phyloP scores from a whole-genome alignment of 2,329 filamentous ascomycete genomes.

The Fusarium sp. region DNA sequence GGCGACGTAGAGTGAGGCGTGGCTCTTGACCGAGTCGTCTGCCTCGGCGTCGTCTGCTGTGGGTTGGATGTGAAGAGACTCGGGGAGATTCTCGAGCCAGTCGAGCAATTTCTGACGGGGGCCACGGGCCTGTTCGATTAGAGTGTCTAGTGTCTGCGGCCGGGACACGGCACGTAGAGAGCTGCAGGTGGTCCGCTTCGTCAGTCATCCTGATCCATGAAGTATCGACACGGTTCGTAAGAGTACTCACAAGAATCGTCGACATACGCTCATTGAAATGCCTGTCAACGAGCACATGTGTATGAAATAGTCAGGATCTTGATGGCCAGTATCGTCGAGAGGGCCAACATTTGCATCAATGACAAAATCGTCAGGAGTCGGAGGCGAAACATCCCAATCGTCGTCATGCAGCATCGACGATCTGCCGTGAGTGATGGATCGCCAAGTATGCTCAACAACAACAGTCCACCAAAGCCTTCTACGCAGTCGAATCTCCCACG shows the following conservation, averaged over 20 bases:
- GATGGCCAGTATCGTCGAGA: not conserved
- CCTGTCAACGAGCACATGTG: not conserved
- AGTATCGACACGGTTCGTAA: not conserved
- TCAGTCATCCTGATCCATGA: not conserved
- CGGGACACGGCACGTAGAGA: not conserved
- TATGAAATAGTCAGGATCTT: not conserved
- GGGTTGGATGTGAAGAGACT: not conserved
- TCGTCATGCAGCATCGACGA: slow-evolving; percentile 29
- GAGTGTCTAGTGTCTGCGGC: not conserved
- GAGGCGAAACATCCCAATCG: slow-evolving; percentile 30
- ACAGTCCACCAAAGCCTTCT: slow-evolving; percentile 36
- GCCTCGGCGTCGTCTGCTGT: not conserved
- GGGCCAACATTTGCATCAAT: not conserved
- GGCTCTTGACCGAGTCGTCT: not conserved
- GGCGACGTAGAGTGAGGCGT: not conserved
- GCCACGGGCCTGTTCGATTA: not conserved
- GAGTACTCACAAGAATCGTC: not conserved
- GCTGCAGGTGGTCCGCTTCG: not conserved
- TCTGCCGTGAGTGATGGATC: slow-evolving; percentile 32
- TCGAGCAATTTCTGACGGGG: not conserved
- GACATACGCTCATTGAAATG: not conserved
- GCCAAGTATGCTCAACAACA: slow-evolving; percentile 33
- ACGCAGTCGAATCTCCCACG: slow-evolving; percentile 24
- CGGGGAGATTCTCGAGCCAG: not conserved
- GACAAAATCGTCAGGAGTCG: not conserved